phyloP scores from a whole-genome alignment of 139 green algal species.

The Pseudopediastrum boryanum region DNA sequence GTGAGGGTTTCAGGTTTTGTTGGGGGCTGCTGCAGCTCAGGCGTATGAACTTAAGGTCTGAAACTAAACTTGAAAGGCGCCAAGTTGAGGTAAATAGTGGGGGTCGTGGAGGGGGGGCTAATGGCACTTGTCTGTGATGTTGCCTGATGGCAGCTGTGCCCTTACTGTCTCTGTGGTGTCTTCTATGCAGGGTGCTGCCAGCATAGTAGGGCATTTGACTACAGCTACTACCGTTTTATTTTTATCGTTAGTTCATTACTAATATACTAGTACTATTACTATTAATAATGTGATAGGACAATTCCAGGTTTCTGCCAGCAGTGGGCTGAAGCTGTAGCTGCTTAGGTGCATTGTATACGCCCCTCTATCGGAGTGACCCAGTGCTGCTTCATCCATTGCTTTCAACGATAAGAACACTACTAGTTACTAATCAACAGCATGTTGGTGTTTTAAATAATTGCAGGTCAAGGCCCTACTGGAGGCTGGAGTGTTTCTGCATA shows the following conservation, averaged over 20 bases:
- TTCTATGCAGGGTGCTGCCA: neutral
- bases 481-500: constrained; percentile 54
- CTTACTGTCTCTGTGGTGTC: neutral
- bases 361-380: neutral
- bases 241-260: too few relatives aligned
- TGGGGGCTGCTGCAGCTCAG: neutral
- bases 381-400: neutral
- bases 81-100: neutral
- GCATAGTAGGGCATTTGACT: too few relatives aligned
- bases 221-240: too few relatives aligned
- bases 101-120: too few relatives aligned
- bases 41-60: neutral
- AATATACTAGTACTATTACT: too few relatives aligned
- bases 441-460: neutral
- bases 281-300: neutral
- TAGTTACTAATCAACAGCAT: too few relatives aligned
- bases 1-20: constrained; percentile 15
- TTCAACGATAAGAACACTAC: neutral
- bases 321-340: neutral
- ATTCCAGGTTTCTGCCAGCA: neutral
- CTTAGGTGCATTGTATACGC: neutral
- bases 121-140: neutral
- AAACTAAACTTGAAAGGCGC: neutral
- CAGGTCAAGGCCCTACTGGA: constrained; percentile 61
- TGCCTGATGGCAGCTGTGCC: neutral